Percentiles rank a stretch among this genome's conserved stretches.
Evolutionary conservation across 164 flowering plant genomes (phyloP).

Genomic region (Nymphaea thermarum): DNA sequence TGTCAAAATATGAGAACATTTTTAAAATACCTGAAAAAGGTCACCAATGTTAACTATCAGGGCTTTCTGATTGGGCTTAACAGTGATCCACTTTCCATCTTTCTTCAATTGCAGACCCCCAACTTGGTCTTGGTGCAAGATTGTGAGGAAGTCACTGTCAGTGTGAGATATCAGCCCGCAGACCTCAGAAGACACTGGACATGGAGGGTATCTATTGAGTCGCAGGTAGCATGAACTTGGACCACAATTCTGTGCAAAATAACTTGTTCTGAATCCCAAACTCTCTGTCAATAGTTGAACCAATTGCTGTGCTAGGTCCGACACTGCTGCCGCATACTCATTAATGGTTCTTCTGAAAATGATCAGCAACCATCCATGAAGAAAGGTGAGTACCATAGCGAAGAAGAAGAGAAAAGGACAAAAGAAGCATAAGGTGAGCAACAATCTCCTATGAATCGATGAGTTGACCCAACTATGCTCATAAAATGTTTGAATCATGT

Average conservation of each 20-base stretch:
- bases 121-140: slow-evolving; percentile 64
- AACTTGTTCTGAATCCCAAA: slow-evolving; percentile 21
- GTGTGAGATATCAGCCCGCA: slow-evolving; percentile 70
- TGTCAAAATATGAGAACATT: too few relatives aligned
- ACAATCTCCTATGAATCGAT: too few relatives aligned
- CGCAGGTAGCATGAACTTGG: slow-evolving; percentile 55
- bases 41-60: slow-evolving; percentile 77
- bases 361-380: too few relatives aligned
- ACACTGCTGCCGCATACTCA: slow-evolving; percentile 43
- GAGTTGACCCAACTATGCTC: too few relatives aligned
- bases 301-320: slow-evolving; percentile 39
- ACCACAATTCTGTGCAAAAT: slow-evolving; percentile 28
- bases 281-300: slow-evolving; percentile 39
- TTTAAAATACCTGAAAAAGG: slow-evolving; percentile 53
- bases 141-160: slow-evolving; percentile 69
- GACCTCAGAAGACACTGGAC: slow-evolving; percentile 34
- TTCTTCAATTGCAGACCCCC: slow-evolving; percentile 75
- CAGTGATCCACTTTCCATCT: slow-evolving; percentile 65
- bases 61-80: slow-evolving; percentile 49
- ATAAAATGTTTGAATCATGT: too few relatives aligned
- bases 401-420: too few relatives aligned
- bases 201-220: slow-evolving; percentile 53
- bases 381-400: too few relatives aligned
- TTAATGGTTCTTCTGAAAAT: too few relatives aligned
- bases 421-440: too few relatives aligned